Base-by-base conservation (phyloP, 768 basidiomycete genomes). In the Kwoniella europaea region DNA sequence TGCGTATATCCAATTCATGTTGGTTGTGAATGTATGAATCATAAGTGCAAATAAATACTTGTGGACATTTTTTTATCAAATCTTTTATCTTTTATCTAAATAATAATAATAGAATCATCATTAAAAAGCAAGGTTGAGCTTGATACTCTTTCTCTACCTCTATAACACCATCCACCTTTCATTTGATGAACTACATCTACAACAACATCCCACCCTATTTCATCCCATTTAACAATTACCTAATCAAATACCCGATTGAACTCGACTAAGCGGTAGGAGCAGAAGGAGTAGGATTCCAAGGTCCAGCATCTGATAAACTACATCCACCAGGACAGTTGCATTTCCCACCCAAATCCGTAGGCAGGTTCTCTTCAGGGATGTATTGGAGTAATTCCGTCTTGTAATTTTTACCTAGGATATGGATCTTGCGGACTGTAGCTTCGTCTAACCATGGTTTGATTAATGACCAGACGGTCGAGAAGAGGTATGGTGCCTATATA, bases 361-460 rank as follows among this genome's bases (percentile, higher is more conserved):
- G 96, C 65, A 99, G 82, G 83, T 91, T 93, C 84, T 94, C 91
- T 18, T 84, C 86, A 9, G 90, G 89, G 79, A 98, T 94, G 87
- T 98, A 93, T 71, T 88, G 85, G 73, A 93, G 83, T 57, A 98
- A 84, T 84, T 88, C 88, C 9, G 89, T 88, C 86, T 90, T 90
- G 85, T 93, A 93, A n/a, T 77, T 78, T 43, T 86, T 82, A n/a
- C 92, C 89, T 63, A 97, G 82, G 81, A 99, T 95, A 74, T 91
- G 89, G 81, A 99, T 95, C 89, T 99, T 98, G 72, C 88, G 87
- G 62, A 96, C 94, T 35, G 96, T 99, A 29, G 95, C 97, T 76
- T 90, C 90, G 84, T 98, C 96, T 76, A 99, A 86, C 93, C 93
- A 98, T 2, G 89, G 90, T 86, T 93, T 96, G 86, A 98, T 88